Percentiles rank a stretch among this genome's conserved stretches.
Evolutionary conservation across 768 basidiomycete species (phyloP).

Genomic region (Leccinum longicurvipes): DNA sequence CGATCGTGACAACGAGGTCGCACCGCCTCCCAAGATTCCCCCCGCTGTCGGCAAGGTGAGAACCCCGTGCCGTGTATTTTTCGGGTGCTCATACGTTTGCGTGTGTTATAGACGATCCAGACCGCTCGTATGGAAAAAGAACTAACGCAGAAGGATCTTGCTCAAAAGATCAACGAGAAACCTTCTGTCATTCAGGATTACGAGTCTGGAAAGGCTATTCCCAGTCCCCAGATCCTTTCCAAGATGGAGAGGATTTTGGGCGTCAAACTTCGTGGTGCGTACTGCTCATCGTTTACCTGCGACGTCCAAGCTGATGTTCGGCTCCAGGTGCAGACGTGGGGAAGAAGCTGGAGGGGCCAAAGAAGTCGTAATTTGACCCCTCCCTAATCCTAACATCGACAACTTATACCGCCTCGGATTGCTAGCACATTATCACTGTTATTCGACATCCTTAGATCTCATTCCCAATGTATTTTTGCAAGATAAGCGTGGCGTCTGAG

Average conservation of each 20-base stretch:
- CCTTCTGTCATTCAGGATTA: slow-evolving; percentile 86
- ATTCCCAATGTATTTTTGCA: slow-evolving; percentile 22
- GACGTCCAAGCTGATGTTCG: slow-evolving; percentile 2
- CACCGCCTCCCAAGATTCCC: slow-evolving; percentile 80
- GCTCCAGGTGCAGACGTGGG: slow-evolving; percentile 72
- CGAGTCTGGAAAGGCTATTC: slow-evolving; percentile 83
- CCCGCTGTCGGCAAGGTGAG: slow-evolving; percentile 70
- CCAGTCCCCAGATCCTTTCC: slow-evolving; percentile 78
- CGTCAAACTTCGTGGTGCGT: slow-evolving; percentile 85
- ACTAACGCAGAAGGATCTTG: slow-evolving; percentile 88
- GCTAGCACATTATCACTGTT: slow-evolving; percentile 14
- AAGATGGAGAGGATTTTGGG: slow-evolving; percentile 86
- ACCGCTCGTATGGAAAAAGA: slow-evolving; percentile 72
- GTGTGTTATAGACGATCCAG: slow-evolving; percentile 67
- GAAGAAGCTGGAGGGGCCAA: slow-evolving; percentile 77
- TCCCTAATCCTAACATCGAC: slow-evolving; percentile 36
- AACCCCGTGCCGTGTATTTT: neutral
- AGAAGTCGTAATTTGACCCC: slow-evolving; percentile 58
- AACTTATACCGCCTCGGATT: slow-evolving; percentile 17
- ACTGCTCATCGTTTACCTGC: neutral
- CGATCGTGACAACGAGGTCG: slow-evolving; percentile 93
- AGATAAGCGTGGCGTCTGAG: slow-evolving; percentile 4
- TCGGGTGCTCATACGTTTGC: neutral
- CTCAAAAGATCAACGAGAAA: slow-evolving; percentile 92
- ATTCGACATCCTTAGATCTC: slow-evolving; percentile 22